phyloP scores from a whole-genome alignment of 257 asterid genomes.

The Paulownia fortunei region DNA sequence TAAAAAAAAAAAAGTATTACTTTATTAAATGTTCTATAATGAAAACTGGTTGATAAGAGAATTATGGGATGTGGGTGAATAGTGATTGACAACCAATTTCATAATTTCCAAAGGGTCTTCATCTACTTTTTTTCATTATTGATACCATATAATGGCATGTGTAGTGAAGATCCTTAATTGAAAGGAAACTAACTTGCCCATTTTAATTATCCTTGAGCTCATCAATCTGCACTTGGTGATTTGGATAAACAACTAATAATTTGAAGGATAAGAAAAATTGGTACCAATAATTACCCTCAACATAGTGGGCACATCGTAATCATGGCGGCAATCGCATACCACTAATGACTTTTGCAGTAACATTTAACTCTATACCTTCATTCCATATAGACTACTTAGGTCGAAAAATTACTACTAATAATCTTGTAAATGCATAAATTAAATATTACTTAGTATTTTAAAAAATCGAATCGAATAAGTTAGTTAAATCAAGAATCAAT shows the following conservation, averaged over 20 bases:
- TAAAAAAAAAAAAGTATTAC: too few relatives aligned
- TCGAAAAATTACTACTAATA: too few relatives aligned
- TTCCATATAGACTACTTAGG: too few relatives aligned
- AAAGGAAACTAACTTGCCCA: not conserved
- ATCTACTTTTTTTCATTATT: constrained; percentile 15
- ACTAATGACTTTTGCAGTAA: constrained; percentile 13
- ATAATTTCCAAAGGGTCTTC: not conserved
- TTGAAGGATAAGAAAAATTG: constrained; percentile 9
- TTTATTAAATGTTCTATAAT: not conserved
- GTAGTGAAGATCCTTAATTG: not conserved
- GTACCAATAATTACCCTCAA: constrained; percentile 29
- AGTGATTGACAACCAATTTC: not conserved
- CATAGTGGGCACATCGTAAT: constrained; percentile 18
- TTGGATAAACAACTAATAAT: not conserved
- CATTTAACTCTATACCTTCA: not conserved
- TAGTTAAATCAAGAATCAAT: too few relatives aligned
- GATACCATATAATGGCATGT: not conserved
- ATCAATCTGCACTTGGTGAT: not conserved
- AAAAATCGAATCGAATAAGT: too few relatives aligned
- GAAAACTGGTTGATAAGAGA: not conserved
- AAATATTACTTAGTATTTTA: too few relatives aligned
- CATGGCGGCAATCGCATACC: constrained; percentile 4
- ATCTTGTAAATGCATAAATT: too few relatives aligned
- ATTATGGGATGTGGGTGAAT: constrained; percentile 21
- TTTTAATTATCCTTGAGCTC: too few relatives aligned